A percentile compares a stretch with the other conserved stretches of the same genome.
phyloP scores from a whole-genome alignment of 148 eudicot species.

The Camellia sinensis region DNA sequence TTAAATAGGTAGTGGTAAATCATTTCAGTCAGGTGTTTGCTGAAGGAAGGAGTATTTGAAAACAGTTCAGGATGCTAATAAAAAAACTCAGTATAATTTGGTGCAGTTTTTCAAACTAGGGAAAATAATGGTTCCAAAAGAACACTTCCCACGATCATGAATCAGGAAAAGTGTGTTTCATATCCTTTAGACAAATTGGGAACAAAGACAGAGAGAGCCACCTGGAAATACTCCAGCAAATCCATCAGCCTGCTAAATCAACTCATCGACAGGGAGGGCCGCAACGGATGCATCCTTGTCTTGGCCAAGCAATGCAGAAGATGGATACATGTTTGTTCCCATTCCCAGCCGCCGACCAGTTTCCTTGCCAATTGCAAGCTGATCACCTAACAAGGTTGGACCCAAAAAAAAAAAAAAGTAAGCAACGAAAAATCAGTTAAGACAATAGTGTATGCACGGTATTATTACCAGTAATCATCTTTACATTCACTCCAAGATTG shows the following conservation, averaged over 20 bases:
- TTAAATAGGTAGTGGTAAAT: no score
- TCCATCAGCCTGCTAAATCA: constrained; percentile 44
- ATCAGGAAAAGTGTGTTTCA: no score
- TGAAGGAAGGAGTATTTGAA: no score
- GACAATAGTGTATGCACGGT: not conserved
- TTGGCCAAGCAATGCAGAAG: constrained; percentile 32
- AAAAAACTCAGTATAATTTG: no score
- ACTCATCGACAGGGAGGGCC: constrained; percentile 36
- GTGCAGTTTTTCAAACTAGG: no score
- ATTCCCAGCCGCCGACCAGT: constrained; percentile 48
- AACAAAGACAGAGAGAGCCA: no score
- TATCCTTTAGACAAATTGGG: no score
- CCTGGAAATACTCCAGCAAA: constrained; percentile 53
- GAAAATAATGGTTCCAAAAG: no score
- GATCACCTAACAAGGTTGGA: constrained; percentile 35
- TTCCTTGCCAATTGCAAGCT: constrained; percentile 45
- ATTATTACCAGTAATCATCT: constrained; percentile 56
- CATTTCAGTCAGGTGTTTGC: no score
- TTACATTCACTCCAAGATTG: constrained; percentile 42
- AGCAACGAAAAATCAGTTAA: not conserved
- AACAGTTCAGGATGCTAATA: no score
- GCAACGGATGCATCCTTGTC: constrained; percentile 36
- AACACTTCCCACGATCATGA: no score
- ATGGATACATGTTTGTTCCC: constrained; percentile 52
- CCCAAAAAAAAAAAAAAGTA: no score